Base-by-base conservation (phyloP, 805 yeast species). In the Crinitomyces ghanaensis region DNA sequence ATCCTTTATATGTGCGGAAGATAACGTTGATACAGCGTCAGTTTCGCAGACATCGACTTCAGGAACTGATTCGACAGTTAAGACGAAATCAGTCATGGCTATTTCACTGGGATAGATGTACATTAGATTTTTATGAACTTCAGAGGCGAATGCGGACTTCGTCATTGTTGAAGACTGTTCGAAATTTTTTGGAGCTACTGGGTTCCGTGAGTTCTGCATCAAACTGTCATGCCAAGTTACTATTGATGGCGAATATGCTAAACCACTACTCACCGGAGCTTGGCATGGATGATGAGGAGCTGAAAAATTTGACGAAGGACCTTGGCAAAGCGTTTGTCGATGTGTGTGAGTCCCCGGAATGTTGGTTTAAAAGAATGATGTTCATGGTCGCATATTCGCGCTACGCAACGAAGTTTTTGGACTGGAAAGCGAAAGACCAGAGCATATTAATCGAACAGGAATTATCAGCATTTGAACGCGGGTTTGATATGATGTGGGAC, bases 161-260 rank as follows among this genome's bases (percentile, higher is more conserved):
- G 15, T 23, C 14, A 22, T 19, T 13, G 33, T 12, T 14, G 20
- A 6, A 5, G 30, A 31, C 20, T 20, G 22, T 39, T 15, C 24
- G 36, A 15, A 21, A 25, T 14, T 19, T 39, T 8, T 15, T 41
- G 30, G 38, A 30, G 23, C 37, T 35, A 6, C 20, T 43, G 22
- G 41, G 42, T 2, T 39, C 36, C 6, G 42, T 40, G 30, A 37
- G 33, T 24, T 26, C 36, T 15, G 35, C 41, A 7, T 30, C 41
- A 13, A 27, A 22, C 16, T 42, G 44, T 31, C 43, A 43, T 28
- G 36, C 47, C 21, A 43, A 43, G 24, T 30, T 41, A 33, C 26
- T 43, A 2, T 39, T 43, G 19, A 37, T 42, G 37, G 47, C 42
- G 11, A 39, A 33, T 25, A 37, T 41, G 45, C 33, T 43, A 27